These are phyloP conservation scores for Cyphellophora attinorum DNA, from an alignment of 2,329 filamentous ascomycete species.

Conservation along the genomic window DNA sequence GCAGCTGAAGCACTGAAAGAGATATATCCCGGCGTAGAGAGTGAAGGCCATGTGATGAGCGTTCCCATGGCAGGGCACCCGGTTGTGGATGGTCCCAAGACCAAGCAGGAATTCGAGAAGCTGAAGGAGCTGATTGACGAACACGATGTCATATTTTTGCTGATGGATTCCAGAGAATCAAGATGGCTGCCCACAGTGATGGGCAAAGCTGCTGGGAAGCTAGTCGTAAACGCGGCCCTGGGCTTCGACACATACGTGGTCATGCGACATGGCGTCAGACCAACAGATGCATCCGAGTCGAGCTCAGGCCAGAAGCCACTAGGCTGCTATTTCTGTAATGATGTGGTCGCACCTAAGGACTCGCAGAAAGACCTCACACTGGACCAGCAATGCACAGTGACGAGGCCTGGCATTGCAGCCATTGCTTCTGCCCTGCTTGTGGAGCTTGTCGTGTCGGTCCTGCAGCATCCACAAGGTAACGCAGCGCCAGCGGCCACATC, in stretches of 20 bases:
- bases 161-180: slow-evolving; percentile 93
- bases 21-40: slow-evolving; percentile 85
- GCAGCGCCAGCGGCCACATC: slow-evolving; percentile 23
- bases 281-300: background rate
- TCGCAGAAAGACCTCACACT: slow-evolving; percentile 90
- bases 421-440: slow-evolving; percentile 88
- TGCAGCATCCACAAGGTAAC: slow-evolving; percentile 65
- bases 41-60: slow-evolving; percentile 67
- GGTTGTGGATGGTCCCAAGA: slow-evolving; percentile 61
- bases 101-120: slow-evolving; percentile 64
- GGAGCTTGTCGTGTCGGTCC: slow-evolving; percentile 74
- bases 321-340: slow-evolving; percentile 97
- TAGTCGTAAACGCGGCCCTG: slow-evolving; percentile 91
- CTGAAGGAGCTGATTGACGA: slow-evolving; percentile 66
- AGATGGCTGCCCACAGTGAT: slow-evolving; percentile 94
- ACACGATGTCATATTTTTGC: slow-evolving; percentile 88
- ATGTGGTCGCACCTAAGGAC: slow-evolving; percentile 86
- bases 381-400: slow-evolving; percentile 97
- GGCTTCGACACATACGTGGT: slow-evolving; percentile 96
- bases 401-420: slow-evolving; percentile 80
- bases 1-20: slow-evolving; percentile 72
- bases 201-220: slow-evolving; percentile 84
- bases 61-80: slow-evolving; percentile 96
- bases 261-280: slow-evolving; percentile 79
- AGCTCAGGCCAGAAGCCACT: slow-evolving; percentile 47